Percentiles rank a stretch among this genome's conserved stretches.
These are phyloP conservation scores for Tolypocladium cylindrosporum DNA, from an alignment of 2,329 filamentous ascomycete species.

Conservation along the genomic window DNA sequence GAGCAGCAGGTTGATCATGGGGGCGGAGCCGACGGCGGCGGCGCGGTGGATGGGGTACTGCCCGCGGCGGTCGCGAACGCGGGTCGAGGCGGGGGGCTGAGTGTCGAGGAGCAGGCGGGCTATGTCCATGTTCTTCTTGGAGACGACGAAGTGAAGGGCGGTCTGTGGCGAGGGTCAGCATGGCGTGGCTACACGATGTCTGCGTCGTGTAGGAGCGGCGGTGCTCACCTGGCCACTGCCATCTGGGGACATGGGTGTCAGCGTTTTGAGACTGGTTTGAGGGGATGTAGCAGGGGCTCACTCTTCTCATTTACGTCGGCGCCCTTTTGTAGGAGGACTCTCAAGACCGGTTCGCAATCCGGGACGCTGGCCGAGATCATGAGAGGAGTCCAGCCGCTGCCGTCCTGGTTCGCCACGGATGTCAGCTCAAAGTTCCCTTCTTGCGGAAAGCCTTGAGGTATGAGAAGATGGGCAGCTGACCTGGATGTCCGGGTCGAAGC, in stretches of 20 bases:
- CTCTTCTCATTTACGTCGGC: slow-evolving; percentile 69
- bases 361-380: slow-evolving; percentile 74
- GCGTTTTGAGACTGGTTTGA: not conserved
- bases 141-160: slow-evolving; percentile 82
- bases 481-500: slow-evolving; percentile 77
- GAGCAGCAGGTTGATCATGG: slow-evolving; percentile 72
- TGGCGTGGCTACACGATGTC: not conserved
- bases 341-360: slow-evolving; percentile 59
- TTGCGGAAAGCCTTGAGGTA: not conserved
- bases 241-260: slow-evolving; percentile 31
- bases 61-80: slow-evolving; percentile 76
- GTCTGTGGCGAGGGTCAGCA: slow-evolving; percentile 42
- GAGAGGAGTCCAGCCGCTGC: slow-evolving; percentile 70
- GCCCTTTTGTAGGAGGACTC: slow-evolving; percentile 56
- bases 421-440: not conserved
- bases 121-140: slow-evolving; percentile 77
- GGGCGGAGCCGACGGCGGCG: slow-evolving; percentile 79
- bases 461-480: slow-evolving; percentile 26
- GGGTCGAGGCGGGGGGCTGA: slow-evolving; percentile 60
- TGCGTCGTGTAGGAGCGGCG: not conserved
- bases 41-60: slow-evolving; percentile 87
- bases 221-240: slow-evolving; percentile 51
- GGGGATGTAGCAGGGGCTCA: slow-evolving; percentile 16
- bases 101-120: slow-evolving; percentile 67
- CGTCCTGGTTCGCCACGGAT: slow-evolving; percentile 42